phyloP scores from a whole-genome alignment of 177 flowering plant genomes.

The Vitis hybrid region DNA sequence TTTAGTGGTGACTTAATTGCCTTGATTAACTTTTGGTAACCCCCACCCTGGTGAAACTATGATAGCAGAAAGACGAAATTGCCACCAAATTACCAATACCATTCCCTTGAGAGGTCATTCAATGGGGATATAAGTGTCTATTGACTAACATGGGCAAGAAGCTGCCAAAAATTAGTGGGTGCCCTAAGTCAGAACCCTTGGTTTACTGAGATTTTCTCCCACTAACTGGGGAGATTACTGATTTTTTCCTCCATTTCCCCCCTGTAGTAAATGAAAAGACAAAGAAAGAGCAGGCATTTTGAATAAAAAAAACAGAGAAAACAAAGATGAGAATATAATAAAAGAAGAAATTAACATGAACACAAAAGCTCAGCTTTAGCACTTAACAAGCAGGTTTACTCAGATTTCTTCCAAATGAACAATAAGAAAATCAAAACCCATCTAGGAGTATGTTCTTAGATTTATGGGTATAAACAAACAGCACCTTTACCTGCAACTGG shows the following conservation, averaged over 20 bases:
- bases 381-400: not conserved
- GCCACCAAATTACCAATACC: not conserved
- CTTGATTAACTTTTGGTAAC: not conserved
- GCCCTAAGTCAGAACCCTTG: not conserved
- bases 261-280: not conserved
- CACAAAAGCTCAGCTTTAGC: not conserved
- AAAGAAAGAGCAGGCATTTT: too few relatives aligned
- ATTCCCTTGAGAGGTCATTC: not conserved
- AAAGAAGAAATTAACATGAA: not conserved
- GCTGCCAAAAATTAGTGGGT: not conserved
- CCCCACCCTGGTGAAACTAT: not conserved
- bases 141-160: not conserved
- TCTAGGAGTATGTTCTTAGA: not conserved
- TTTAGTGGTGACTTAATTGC: too few relatives aligned
- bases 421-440: not conserved
- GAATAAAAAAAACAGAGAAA: not conserved
- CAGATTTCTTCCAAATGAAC: too few relatives aligned
- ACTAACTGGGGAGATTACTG: not conserved
- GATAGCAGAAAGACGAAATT: not conserved
- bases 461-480: too few relatives aligned
- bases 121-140: not conserved
- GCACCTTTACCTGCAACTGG: too few relatives aligned
- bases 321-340: conserved; percentile 1
- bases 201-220: not conserved
- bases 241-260: not conserved